These are phyloP conservation scores for Volvariella surrecta DNA, from an alignment of 1,284 basidiomycete species.

Conservation along the genomic window DNA sequence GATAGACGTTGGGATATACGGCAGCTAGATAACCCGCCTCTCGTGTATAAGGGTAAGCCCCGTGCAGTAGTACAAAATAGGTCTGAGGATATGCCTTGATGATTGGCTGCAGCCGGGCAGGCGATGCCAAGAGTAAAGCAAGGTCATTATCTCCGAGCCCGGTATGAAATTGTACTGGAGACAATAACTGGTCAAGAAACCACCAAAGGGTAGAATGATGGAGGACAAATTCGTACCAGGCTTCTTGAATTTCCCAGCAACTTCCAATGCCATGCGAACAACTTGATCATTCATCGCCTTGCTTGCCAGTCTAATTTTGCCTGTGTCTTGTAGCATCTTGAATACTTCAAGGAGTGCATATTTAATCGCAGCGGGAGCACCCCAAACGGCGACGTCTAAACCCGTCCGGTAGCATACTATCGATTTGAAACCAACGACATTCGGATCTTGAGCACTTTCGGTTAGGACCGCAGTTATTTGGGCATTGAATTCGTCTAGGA, in stretches of 20 bases:
- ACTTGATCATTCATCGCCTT: constrained; percentile 61
- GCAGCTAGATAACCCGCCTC: constrained; percentile 69
- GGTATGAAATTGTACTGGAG: constrained; percentile 71
- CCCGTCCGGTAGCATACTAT: constrained; percentile 70
- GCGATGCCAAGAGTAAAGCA: constrained; percentile 46
- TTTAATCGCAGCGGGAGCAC: constrained; percentile 18
- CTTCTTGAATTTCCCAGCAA: constrained; percentile 43
- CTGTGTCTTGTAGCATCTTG: constrained; percentile 20
- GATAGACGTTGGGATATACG: constrained; percentile 62
- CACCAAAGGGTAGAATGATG: background rate
- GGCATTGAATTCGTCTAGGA: constrained; percentile 25
- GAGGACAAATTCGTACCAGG: constrained; percentile 35
- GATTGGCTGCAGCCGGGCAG: constrained; percentile 56
- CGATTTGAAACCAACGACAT: constrained; percentile 68
- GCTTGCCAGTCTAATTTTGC: constrained; percentile 43
- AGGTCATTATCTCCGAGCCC: constrained; percentile 72
- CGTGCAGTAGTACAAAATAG: constrained; percentile 60
- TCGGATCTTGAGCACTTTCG: constrained; percentile 27
- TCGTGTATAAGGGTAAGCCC: constrained; percentile 64
- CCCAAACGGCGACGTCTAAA: constrained; percentile 35
- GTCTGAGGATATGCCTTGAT: constrained; percentile 55
- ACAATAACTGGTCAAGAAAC: constrained; percentile 3
- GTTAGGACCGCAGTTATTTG: constrained; percentile 25
- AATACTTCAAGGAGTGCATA: constrained; percentile 21
- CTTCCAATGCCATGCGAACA: constrained; percentile 42